Evolutionary conservation across 768 basidiomycete genomes (phyloP).

Genomic region (Nidularia pulvinata): DNA sequence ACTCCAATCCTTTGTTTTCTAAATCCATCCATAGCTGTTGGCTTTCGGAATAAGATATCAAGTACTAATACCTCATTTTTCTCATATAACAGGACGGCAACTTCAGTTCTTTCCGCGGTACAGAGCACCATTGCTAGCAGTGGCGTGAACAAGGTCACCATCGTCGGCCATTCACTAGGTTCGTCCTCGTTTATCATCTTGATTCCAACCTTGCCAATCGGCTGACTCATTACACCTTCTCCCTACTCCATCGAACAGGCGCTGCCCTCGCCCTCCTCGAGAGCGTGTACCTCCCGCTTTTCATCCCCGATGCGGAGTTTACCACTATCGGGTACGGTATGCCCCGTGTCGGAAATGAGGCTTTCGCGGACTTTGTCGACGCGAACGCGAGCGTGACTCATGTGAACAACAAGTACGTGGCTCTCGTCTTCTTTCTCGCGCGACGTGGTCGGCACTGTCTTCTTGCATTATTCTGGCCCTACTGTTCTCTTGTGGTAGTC

Average conservation of each 20-base stretch:
- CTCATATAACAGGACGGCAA: slow-evolving; percentile 31
- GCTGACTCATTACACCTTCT: neutral
- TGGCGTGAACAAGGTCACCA: slow-evolving; percentile 32
- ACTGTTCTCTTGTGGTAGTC: too few relatives aligned
- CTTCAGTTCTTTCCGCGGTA: slow-evolving; percentile 38
- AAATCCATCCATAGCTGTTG: too few relatives aligned
- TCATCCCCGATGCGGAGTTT: slow-evolving; percentile 37
- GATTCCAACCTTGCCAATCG: neutral
- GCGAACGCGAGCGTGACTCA: slow-evolving; percentile 14
- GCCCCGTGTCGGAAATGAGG: slow-evolving; percentile 28
- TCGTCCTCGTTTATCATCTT: slow-evolving; percentile 2
- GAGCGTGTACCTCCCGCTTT: slow-evolving; percentile 51
- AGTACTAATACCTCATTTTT: too few relatives aligned
- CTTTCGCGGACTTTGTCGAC: slow-evolving; percentile 22
- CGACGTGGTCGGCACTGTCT: neutral
- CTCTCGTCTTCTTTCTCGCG: neutral
- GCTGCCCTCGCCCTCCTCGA: slow-evolving; percentile 58
- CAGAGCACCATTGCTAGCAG: slow-evolving; percentile 28
- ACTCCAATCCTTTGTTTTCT: too few relatives aligned
- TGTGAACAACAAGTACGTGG: slow-evolving; percentile 16
- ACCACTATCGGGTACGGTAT: slow-evolving; percentile 36
- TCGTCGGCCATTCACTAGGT: slow-evolving; percentile 49
- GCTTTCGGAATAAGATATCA: too few relatives aligned
- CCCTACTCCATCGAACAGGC: neutral
- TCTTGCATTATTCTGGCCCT: too few relatives aligned